phyloP scores from a whole-genome alignment of 192 early-diverging fungal species.

The Lobosporangium transversale region DNA sequence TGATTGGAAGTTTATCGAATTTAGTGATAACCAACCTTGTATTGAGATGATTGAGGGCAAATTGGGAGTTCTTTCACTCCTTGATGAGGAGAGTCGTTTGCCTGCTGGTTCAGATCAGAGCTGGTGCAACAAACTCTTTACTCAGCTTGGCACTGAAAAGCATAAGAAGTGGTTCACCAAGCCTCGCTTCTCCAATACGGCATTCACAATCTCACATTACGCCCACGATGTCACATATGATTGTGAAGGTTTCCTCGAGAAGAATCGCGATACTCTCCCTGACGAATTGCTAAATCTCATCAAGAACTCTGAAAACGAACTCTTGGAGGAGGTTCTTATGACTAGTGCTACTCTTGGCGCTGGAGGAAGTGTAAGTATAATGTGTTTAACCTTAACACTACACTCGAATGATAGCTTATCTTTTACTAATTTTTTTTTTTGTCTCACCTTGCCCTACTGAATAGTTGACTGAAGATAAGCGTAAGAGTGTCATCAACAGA shows the following conservation, averaged over 20 bases:
- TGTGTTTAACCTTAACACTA: no score
- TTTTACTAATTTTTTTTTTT: neutral
- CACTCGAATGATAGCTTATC: no score
- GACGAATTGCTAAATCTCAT: slow-evolving; percentile 89
- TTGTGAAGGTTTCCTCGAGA: slow-evolving; percentile 96
- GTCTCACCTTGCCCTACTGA: neutral
- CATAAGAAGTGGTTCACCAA: slow-evolving; percentile 87
- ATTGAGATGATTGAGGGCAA: slow-evolving; percentile 98
- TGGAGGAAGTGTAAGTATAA: slow-evolving; percentile 47
- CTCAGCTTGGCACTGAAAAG: slow-evolving; percentile 75
- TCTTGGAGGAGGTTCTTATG: slow-evolving; percentile 82
- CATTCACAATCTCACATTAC: slow-evolving; percentile 96
- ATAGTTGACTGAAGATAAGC: slow-evolving; percentile 58
- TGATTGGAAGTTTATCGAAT: slow-evolving; percentile 98
- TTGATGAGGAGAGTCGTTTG: slow-evolving; percentile 88
- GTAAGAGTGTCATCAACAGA: slow-evolving; percentile 66
- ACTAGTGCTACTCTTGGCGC: slow-evolving; percentile 40
- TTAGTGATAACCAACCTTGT: slow-evolving; percentile 98
- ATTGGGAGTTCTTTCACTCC: slow-evolving; percentile 90
- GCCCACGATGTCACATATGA: slow-evolving; percentile 95
- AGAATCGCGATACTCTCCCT: slow-evolving; percentile 98
- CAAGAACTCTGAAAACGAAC: slow-evolving; percentile 78
- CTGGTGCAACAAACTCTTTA: slow-evolving; percentile 91
- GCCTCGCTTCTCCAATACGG: slow-evolving; percentile 87
- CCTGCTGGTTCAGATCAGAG: slow-evolving; percentile 88